Evolutionary conservation across 2,329 filamentous ascomycete species (phyloP).

Genomic region (Aureobasidium pullulans): DNA sequence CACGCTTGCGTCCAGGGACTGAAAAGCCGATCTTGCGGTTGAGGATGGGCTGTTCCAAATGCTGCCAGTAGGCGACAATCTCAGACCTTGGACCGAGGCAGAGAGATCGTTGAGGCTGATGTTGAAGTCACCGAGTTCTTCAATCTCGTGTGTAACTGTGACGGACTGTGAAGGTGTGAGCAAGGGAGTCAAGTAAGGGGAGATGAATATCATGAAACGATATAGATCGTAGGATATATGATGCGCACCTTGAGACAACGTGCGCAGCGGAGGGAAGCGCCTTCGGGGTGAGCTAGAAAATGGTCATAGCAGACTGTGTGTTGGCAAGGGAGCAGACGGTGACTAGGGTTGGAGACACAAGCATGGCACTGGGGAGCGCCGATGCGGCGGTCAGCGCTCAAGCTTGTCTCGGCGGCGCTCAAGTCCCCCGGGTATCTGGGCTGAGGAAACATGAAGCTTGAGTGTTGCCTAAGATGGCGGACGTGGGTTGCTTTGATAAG

Average conservation of each 20-base stretch:
- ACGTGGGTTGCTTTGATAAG: background rate
- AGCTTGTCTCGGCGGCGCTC: background rate
- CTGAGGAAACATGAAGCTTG: background rate
- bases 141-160: background rate
- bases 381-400: background rate
- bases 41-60: background rate
- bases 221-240: background rate
- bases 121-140: background rate
- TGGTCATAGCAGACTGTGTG: constrained; percentile 16
- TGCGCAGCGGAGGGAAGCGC: background rate
- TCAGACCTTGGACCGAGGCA: background rate
- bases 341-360: background rate
- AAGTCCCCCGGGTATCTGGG: background rate
- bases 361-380: background rate
- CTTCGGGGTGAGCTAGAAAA: background rate
- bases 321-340: constrained; percentile 10
- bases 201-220: background rate
- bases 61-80: background rate
- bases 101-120: background rate
- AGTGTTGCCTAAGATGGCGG: background rate
- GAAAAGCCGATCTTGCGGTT: background rate
- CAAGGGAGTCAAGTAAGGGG: background rate
- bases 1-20: background rate
- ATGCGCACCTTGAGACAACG: constrained; percentile 5
- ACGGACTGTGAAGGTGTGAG: background rate